A percentile compares a stretch with the other conserved stretches of the same genome.
Evolutionary conservation across 305 asterid genomes (phyloP).

Genomic region (Fraxinus paxiana): DNA sequence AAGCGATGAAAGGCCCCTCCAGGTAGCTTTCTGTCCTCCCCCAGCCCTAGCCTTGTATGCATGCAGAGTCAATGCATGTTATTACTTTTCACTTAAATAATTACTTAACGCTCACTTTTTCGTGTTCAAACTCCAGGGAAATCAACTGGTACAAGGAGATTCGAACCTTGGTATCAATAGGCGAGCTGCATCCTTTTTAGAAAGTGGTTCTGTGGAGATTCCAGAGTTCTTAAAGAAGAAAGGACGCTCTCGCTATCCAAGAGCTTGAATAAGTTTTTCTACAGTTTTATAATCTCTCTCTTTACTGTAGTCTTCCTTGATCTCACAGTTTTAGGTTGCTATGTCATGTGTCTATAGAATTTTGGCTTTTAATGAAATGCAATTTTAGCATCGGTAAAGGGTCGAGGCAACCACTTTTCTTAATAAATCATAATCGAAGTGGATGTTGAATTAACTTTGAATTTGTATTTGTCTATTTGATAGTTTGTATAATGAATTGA

Average conservation of each 20-base stretch:
- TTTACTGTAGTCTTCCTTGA: background rate
- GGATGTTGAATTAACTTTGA: slow-evolving; percentile 13
- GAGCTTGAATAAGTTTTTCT: slow-evolving; percentile 40
- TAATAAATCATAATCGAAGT: background rate
- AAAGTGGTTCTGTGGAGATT: slow-evolving; percentile 70
- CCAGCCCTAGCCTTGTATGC: background rate
- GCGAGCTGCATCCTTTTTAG: slow-evolving; percentile 59
- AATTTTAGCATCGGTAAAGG: slow-evolving; percentile 18
- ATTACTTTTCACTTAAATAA: background rate
- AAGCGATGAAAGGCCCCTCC: slow-evolving; percentile 59
- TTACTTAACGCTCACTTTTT: background rate
- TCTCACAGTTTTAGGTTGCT: slow-evolving; percentile 15
- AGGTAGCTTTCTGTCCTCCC: slow-evolving; percentile 37
- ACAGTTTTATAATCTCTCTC: background rate
- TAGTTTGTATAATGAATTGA: background rate
- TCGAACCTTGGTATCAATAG: slow-evolving; percentile 49
- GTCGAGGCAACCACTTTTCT: slow-evolving; percentile 4
- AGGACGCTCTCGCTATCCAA: slow-evolving; percentile 80
- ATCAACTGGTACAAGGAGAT: slow-evolving; percentile 59
- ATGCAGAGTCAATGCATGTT: background rate
- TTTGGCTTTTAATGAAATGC: slow-evolving; percentile 21
- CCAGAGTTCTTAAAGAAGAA: slow-evolving; percentile 91
- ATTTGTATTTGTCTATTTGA: background rate
- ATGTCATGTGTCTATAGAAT: slow-evolving; percentile 36
- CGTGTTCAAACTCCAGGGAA: slow-evolving; percentile 40